Percentiles rank a stretch among this genome's conserved stretches.
Evolutionary conservation across 1,284 basidiomycete species (phyloP).

Genomic region (Tylopilus sp.): DNA sequence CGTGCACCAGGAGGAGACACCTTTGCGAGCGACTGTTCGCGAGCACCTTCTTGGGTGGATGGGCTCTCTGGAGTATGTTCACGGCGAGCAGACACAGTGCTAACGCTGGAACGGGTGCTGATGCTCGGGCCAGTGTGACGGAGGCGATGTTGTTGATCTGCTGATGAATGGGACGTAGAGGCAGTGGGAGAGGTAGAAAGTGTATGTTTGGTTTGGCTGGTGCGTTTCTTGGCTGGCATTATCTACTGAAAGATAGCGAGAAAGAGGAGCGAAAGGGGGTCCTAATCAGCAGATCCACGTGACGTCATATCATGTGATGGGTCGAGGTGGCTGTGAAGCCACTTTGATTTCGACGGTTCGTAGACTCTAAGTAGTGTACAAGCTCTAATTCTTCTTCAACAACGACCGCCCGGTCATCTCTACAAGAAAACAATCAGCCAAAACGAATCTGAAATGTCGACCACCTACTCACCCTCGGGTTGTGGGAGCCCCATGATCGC

Average conservation of each 20-base stretch:
- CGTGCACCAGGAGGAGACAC: constrained; percentile 4
- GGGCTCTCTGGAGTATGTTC: background rate
- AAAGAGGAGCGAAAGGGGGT: background rate
- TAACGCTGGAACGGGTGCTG: background rate
- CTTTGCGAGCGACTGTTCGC: background rate
- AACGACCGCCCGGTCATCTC: constrained; percentile 33
- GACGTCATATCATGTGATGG: constrained; percentile 25
- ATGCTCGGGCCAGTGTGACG: constrained; percentile 22
- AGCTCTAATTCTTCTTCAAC: constrained; percentile 28
- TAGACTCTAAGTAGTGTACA: constrained; percentile 17
- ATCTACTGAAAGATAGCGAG: background rate
- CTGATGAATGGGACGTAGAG: constrained; percentile 7
- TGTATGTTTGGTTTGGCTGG: constrained; percentile 10
- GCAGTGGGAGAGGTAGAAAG: constrained; percentile 10
- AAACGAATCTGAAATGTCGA: background rate
- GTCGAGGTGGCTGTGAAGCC: background rate
- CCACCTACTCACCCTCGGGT: constrained; percentile 51
- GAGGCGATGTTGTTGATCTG: constrained; percentile 19
- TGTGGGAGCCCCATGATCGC: constrained; percentile 67
- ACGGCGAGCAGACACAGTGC: background rate
- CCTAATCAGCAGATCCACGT: background rate
- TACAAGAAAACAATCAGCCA: constrained; percentile 10
- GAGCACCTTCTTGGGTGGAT: background rate
- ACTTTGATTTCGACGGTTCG: background rate
- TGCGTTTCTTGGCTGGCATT: constrained; percentile 26